phyloP scores from a whole-genome alignment of 805 yeast species.

The Myxozyma kluyveri region DNA sequence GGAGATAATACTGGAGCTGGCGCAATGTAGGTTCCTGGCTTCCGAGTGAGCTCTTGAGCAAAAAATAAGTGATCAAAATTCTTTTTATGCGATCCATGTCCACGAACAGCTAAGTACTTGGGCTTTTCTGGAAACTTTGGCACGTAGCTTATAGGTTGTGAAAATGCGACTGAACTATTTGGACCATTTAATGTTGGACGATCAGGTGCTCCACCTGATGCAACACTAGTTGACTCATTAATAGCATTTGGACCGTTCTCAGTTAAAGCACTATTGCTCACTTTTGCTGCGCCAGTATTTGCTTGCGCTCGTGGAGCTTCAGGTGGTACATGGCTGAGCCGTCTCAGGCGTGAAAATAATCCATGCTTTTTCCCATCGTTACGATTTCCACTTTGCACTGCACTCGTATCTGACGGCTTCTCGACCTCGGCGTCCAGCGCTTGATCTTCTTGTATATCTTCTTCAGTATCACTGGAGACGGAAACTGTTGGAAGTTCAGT shows the following conservation, averaged over 20 bases:
- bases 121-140: constrained; percentile 35
- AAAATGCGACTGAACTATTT: too few relatives aligned
- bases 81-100: constrained; percentile 35
- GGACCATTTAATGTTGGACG: too few relatives aligned
- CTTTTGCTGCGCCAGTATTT: background rate
- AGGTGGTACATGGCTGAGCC: too few relatives aligned
- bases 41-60: constrained; percentile 38
- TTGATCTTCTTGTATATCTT: too few relatives aligned
- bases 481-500: too few relatives aligned
- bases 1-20: background rate
- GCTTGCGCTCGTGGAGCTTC: background rate
- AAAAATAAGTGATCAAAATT: constrained; percentile 37
- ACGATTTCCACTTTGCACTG: too few relatives aligned
- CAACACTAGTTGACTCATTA: constrained; percentile 37
- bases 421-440: too few relatives aligned
- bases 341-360: too few relatives aligned
- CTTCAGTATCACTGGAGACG: too few relatives aligned
- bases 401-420: too few relatives aligned
- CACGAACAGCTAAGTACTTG: constrained; percentile 38
- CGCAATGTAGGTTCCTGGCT: background rate
- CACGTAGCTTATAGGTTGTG: constrained; percentile 29
- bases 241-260: constrained; percentile 11
- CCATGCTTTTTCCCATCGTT: too few relatives aligned
- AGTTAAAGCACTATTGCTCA: background rate
- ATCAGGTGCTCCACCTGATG: constrained; percentile 1